These are phyloP conservation scores for Umbelopsis vinacea DNA, from an alignment of 192 early-diverging fungal genomes.

Conservation along the genomic window DNA sequence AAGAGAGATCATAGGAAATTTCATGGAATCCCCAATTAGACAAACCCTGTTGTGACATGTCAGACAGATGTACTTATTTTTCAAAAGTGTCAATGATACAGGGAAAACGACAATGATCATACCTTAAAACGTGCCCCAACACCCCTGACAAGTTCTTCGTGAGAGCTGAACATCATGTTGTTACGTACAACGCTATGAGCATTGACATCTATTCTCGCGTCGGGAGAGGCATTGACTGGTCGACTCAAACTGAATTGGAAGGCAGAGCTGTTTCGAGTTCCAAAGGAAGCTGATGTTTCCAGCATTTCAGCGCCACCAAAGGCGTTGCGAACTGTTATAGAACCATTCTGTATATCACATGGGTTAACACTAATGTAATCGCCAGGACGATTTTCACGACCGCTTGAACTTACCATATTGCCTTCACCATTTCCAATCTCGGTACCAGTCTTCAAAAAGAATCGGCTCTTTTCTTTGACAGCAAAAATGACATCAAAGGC, in stretches of 20 bases:
- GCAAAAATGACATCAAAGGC: constrained; percentile 73
- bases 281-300: constrained; percentile 74
- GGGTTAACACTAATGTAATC: not conserved
- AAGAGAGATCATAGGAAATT: constrained; percentile 68
- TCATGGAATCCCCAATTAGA: constrained; percentile 65
- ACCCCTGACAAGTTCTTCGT: constrained; percentile 75
- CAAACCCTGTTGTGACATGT: constrained; percentile 37
- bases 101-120: not conserved
- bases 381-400: not conserved
- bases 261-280: constrained; percentile 69
- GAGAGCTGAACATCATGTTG: constrained; percentile 66
- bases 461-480: constrained; percentile 72
- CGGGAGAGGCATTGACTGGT: constrained; percentile 77
- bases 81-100: not conserved
- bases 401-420: constrained; percentile 62
- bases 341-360: constrained; percentile 52
- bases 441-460: constrained; percentile 85
- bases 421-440: constrained; percentile 91
- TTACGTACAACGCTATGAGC: constrained; percentile 69
- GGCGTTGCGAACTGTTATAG: constrained; percentile 77
- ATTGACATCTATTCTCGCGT: constrained; percentile 63
- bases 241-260: constrained; percentile 51
- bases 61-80: not conserved
- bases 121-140: constrained; percentile 61
- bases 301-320: constrained; percentile 90